These are phyloP conservation scores for Podaxis carcinomalis DNA, from an alignment of 768 basidiomycete species.

Conservation along the genomic window DNA sequence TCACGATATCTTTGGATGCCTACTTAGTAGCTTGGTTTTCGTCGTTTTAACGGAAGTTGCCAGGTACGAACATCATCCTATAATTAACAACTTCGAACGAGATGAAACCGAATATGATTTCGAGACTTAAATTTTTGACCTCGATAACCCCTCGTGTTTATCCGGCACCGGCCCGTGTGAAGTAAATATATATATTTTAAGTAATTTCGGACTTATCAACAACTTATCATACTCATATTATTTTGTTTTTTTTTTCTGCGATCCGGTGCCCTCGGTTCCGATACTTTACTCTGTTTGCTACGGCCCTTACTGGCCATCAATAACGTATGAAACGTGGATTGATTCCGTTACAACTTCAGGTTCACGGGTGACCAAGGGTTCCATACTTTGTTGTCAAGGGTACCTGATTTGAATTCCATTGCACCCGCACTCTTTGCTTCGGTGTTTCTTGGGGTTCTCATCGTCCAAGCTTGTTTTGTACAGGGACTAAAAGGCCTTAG, in stretches of 20 bases:
- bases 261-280: neutral
- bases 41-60: neutral
- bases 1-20: neutral
- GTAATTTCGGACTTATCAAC: neutral
- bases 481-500: too few species aligned
- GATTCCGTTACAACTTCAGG: neutral
- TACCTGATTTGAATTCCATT: neutral
- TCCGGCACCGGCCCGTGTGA: neutral
- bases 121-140: neutral
- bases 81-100: neutral
- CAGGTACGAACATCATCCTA: neutral
- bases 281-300: neutral
- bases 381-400: neutral
- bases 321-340: neutral
- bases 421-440: neutral
- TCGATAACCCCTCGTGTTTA: neutral
- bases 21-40: neutral
- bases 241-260: neutral
- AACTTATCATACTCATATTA: neutral
- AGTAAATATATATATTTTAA: neutral
- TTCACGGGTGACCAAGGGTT: neutral
- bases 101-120: conserved; percentile 1
- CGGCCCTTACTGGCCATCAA: neutral
- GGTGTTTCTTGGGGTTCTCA: too few species aligned
- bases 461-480: too few species aligned